Conservation (phyloP, 2,329 filamentous ascomycete species). For the Xylariales sp. region DNA sequence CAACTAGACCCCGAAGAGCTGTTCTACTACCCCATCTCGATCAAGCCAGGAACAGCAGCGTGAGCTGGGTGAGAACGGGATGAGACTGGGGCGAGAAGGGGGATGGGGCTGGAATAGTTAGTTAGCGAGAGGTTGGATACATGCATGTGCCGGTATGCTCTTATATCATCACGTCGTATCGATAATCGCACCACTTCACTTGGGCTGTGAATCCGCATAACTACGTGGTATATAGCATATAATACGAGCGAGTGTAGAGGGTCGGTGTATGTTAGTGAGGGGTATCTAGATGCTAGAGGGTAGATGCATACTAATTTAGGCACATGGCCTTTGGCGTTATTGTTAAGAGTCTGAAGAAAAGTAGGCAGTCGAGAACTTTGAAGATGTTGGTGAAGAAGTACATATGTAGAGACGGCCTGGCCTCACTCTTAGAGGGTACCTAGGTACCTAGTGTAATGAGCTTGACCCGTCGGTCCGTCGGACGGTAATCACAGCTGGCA, state of each 20-base stretch:
- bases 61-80: slow-evolving; percentile 12
- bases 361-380: too few relatives aligned
- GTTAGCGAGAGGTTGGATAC: neutral
- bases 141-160: slow-evolving; percentile 1
- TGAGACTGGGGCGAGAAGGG: too few relatives aligned
- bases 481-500: neutral
- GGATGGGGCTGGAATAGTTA: neutral
- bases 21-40: slow-evolving; percentile 56
- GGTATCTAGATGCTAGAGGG: neutral
- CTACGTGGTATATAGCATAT: slow-evolving; percentile 13
- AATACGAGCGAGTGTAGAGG: slow-evolving; percentile 19
- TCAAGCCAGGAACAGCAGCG: slow-evolving; percentile 37
- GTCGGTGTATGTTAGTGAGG: neutral
- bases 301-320: slow-evolving; percentile 14
- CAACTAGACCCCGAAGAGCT: slow-evolving; percentile 55
- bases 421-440: too few relatives aligned
- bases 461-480: slow-evolving; percentile 1
- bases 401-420: too few relatives aligned
- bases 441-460: too few relatives aligned
- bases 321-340: neutral
- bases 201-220: slow-evolving; percentile 18
- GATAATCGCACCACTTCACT: neutral
- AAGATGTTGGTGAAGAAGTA: too few relatives aligned
- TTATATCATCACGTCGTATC: neutral
- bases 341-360: neutral